Evolutionary conservation across 2,329 filamentous ascomycete genomes (phyloP), one percentile per base, ranked within the genome.

Genomic region (Alternaria incomplexa): DNA sequence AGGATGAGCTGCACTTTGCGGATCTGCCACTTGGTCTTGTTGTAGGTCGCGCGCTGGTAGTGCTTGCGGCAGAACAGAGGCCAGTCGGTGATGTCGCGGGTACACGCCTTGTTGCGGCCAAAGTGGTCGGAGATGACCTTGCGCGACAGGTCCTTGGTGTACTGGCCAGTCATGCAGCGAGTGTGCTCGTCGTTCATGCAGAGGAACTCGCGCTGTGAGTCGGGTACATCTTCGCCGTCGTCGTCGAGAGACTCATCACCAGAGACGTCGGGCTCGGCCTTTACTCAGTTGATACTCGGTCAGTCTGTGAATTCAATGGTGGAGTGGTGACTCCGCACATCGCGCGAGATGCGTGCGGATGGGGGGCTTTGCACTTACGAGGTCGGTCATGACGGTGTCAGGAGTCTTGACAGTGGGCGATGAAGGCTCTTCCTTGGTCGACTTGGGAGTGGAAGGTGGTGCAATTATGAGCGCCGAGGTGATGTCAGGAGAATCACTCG

Each of bases 71-170:
- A 81, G 58, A 77, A 76, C 1, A 79, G 64, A 2, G 78, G 76
- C 78, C 79, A 81, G 20, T 69, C 57, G 1, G 57, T 66, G 36
- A 80, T 72, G 30, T 69, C 51, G 23, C 75, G 72, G 0, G 74
- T 78, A 59, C 77, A 79, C 10, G 73, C 70, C 51, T 81, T 81
- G 75, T 81, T 81, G 58, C 79, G 73, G 46, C 79, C 79, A 52
- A 81, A 81, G 62, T 80, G 77, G 54, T 81, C 73, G 4, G 78
- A 80, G 47, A 81, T 80, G 30, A 79, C 76, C 59, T 81, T 81
- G 68, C 79, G 78, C 5, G 78, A 75, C 0, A 79, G 66, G 11
- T 66, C 63, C 15, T 68, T 62, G 23, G 72, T 79, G 67, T 74
- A 75, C 56, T 81, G 79, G 13, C 77, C 76, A 4, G 77, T 79